phyloP scores from a whole-genome alignment of 208 protist genomes.

The Crithidia fasciculata region DNA sequence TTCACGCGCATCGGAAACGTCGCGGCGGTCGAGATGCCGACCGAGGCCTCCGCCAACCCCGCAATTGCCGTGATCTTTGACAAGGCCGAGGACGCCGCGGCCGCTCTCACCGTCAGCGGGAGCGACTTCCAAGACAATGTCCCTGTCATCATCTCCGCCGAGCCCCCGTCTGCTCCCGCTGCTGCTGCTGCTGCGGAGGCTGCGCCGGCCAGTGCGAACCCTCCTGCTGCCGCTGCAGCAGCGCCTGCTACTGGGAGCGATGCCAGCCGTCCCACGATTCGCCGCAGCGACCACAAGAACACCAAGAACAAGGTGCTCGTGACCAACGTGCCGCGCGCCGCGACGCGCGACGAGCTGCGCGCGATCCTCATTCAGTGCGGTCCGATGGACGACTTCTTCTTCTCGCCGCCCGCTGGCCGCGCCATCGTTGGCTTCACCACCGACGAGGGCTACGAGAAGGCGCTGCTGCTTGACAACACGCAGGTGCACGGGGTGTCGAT shows the following conservation, averaged over 20 bases:
- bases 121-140: constrained; percentile 40
- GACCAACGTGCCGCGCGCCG: constrained; percentile 37
- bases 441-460: constrained; percentile 45
- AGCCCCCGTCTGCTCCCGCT: constrained; percentile 21
- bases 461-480: constrained; percentile 55
- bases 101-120: constrained; percentile 39
- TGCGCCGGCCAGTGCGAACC: background rate
- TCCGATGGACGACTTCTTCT: constrained; percentile 50
- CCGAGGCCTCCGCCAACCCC: constrained; percentile 1
- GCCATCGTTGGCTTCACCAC: constrained; percentile 63
- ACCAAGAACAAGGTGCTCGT: constrained; percentile 55
- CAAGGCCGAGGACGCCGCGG: constrained; percentile 31
- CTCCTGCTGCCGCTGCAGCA: background rate
- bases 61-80: constrained; percentile 29
- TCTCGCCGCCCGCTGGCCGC: constrained; percentile 38
- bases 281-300: constrained; percentile 20
- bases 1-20: constrained; percentile 71
- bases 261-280: background rate
- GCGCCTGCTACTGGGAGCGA: background rate
- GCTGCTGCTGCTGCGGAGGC: constrained; percentile 4
- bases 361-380: constrained; percentile 55
- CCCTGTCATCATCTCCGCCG: constrained; percentile 25
- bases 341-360: constrained; percentile 39
- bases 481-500: constrained; percentile 49
- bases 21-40: constrained; percentile 38